These are phyloP conservation scores for Sindora glabra DNA, from an alignment of 306 rosid species.

Conservation along the genomic window DNA sequence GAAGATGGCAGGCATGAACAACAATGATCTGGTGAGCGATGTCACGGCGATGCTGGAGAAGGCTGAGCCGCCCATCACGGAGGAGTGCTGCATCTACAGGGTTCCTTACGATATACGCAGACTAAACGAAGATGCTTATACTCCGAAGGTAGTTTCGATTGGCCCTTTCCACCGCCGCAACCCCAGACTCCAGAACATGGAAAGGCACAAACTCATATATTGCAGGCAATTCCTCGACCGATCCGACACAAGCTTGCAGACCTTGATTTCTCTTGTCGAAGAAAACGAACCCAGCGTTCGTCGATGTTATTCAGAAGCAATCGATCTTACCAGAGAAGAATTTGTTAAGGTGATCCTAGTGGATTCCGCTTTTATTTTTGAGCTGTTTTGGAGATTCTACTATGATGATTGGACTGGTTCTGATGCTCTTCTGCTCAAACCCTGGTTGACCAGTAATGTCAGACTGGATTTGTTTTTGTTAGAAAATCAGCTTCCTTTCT, in stretches of 20 bases:
- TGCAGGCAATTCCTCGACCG: neutral
- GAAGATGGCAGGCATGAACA: neutral
- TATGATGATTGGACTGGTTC: neutral
- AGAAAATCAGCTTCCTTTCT: conserved; percentile 23
- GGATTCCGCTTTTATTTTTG: conserved; percentile 18
- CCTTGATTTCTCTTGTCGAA: neutral
- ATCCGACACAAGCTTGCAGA: neutral
- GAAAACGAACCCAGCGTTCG: neutral
- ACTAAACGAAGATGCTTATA: conserved; percentile 15
- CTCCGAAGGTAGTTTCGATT: conserved; percentile 29
- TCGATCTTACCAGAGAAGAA: neutral
- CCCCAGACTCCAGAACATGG: conserved; percentile 8
- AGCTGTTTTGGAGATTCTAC: neutral
- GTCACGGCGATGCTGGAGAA: neutral
- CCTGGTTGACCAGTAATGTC: neutral
- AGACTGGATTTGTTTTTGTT: conserved; percentile 15
- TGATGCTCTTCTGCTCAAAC: neutral
- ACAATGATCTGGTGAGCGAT: neutral
- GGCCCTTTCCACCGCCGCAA: conserved; percentile 22
- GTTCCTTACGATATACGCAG: conserved; percentile 18
- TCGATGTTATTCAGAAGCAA: conserved; percentile 9
- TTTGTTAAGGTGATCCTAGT: conserved; percentile 16
- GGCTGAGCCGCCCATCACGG: neutral
- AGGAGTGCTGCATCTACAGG: conserved; percentile 18
- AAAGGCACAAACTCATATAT: conserved; percentile 2